Base-by-base conservation (phyloP, 345 rosid genomes). In the Populus pruinosa region DNA sequence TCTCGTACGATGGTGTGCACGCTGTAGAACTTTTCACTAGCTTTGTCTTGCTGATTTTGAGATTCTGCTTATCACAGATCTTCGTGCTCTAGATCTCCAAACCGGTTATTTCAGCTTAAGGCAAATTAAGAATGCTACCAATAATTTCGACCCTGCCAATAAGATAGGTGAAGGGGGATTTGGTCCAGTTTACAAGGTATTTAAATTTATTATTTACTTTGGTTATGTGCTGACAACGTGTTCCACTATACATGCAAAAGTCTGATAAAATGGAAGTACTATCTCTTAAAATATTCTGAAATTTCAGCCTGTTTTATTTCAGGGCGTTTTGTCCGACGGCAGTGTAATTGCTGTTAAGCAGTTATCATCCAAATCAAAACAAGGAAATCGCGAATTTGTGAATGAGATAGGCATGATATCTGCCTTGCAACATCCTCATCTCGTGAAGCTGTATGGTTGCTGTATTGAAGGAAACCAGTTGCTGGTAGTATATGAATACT, bases 161-260 rank as follows among this genome's bases (percentile, higher is more conserved):
- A 94, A 94, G 89, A 90, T 91, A 25, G 97, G 95, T 61, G 98
- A 94, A 88, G 97, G 98, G 86, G 98, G 95, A 44, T 94, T 94
- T 75, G 94, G 98, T 35, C 92, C 97, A n/a, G 98, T 94, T 56
- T 92, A 86, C 88, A 92, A 91, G 96, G 96, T 94, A 84, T 74
- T 23, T 21, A 73, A 9, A 13, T 67, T 6, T 9, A 56, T 5
- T 56, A 13, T 67, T 6, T 9, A 56, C 12, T 56, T 9, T 1
- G 27, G 23, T 56, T 10, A 59, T 9, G 29, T 10, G 14, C 63
- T 59, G 63, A n/a, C 29, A 59, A 10, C n/a, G 2, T 66, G 67
- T 27, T 29, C 61, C 23, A 14, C 29, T 56, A 6, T 49, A 8
- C 29, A n/a, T 56, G 14, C 29, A 56, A 4, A 56, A 56, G 23